Evolutionary conservation across 176 grass and related monocot genomes (phyloP), one percentile per base, ranked within the genome.

Genomic region (Oryza meyeriana): DNA sequence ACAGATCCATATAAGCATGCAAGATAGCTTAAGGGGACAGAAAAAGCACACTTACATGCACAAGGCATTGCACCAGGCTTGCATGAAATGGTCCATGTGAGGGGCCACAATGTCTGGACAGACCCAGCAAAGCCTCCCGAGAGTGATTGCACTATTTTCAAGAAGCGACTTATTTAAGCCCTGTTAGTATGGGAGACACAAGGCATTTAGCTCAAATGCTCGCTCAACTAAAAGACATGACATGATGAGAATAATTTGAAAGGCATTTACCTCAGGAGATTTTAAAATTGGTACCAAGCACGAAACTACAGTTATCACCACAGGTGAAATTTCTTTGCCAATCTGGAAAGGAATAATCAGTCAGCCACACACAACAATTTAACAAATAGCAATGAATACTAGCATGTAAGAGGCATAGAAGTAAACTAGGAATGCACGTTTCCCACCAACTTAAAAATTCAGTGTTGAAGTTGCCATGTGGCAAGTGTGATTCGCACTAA

Each of bases 141-240:
- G 86, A 62, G 96, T 95, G 81, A 98, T 98, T 20, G 96, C 96
- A 24, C 96, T 95, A 70, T 98, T 98, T 85, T 98, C 96, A 47
- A 90, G 30, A 68, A 98, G 93, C 36, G 96, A 95, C 79, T 98
- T 98, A 66, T 98, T 94, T 75, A 91, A 69, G 31, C 88, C 89
- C 96, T 98, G 66, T 31, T 39, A 69, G 80, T 41, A 69, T 55
- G 66, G 31, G 41, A 67, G 30, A 64, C 65, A 50, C 69, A 72
- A 71, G 18, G 66, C 18, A 62, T 40, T 81, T n/a, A 81, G 61
- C 50, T 88, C 36, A 39, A 62, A 75, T 33, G 79, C 31, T 85
- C 16, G 69, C 6, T 74, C 77, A 33, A 78, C 78, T 34, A 30
- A 12, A 79, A 18, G 59, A 75, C 16, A 62, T 65, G 59, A 75